Evolutionary conservation across 352 stramenopile species (phyloP).

Genomic region (Thalassiosira delicatula): DNA sequence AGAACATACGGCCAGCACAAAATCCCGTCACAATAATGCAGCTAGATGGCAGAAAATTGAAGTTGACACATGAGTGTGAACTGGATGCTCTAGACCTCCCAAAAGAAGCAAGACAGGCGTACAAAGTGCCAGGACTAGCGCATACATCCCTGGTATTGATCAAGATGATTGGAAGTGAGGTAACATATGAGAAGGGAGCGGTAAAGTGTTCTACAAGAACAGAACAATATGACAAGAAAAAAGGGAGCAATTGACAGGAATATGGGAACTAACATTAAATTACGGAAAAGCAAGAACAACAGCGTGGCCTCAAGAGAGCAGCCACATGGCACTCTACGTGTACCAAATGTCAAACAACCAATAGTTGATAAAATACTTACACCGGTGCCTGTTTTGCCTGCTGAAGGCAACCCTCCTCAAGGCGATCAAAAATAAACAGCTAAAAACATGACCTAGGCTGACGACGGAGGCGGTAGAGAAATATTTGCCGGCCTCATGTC

Average conservation of each 20-base stretch:
- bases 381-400: neutral
- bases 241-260: neutral
- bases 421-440: constrained; percentile 38
- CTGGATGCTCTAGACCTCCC: constrained; percentile 25
- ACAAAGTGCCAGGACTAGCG: neutral
- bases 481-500: too few species aligned
- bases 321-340: neutral
- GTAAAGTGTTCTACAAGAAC: neutral
- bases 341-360: too few species aligned
- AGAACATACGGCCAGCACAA: too few species aligned
- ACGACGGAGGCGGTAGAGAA: constrained; percentile 9
- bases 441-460: constrained; percentile 34
- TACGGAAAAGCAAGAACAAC: too few species aligned
- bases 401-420: constrained; percentile 14
- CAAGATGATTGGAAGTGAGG: neutral
- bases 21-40: too few species aligned
- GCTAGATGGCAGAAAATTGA: neutral
- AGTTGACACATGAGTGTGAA: constrained; percentile 34
- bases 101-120: neutral
- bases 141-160: neutral
- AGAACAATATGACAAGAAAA: neutral
- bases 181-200: neutral
- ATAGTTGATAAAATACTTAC: too few species aligned
- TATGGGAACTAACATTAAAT: neutral
- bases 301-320: neutral